Evolutionary conservation across 1,139 yeast species (phyloP).

Genomic region (Arxiozyma slooffiae): DNA sequence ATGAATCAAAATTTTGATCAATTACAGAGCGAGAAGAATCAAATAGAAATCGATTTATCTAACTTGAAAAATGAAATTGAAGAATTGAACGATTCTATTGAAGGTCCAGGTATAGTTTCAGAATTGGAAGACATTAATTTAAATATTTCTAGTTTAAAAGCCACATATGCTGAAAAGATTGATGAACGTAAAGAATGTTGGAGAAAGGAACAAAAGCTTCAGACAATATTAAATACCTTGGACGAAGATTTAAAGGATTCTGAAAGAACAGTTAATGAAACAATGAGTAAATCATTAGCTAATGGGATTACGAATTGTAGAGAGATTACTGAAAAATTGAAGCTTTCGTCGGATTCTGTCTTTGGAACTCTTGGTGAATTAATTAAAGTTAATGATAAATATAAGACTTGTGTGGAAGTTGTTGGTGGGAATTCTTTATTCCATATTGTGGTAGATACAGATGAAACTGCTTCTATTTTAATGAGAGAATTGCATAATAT

Average conservation of each 20-base stretch:
- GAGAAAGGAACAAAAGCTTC: slow-evolving; percentile 67
- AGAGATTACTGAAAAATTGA: slow-evolving; percentile 46
- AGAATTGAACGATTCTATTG: slow-evolving; percentile 34
- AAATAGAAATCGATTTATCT: slow-evolving; percentile 15
- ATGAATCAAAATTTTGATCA: slow-evolving; percentile 5
- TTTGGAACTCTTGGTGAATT: slow-evolving; percentile 82
- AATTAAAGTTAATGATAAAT: slow-evolving; percentile 70
- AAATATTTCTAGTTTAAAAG: slow-evolving; percentile 32
- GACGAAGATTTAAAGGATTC: slow-evolving; percentile 48
- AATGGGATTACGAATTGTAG: slow-evolving; percentile 62
- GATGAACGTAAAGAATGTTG: slow-evolving; percentile 67
- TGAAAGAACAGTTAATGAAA: slow-evolving; percentile 51
- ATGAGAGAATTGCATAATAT: slow-evolving; percentile 70
- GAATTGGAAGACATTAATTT: slow-evolving; percentile 28
- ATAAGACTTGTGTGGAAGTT: slow-evolving; percentile 77
- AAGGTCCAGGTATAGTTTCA: slow-evolving; percentile 30
- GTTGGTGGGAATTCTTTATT: slow-evolving; percentile 81
- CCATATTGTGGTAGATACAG: slow-evolving; percentile 83
- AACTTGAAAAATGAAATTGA: slow-evolving; percentile 25
- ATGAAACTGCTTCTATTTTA: slow-evolving; percentile 67
- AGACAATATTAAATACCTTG: slow-evolving; percentile 47
- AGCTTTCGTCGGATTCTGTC: slow-evolving; percentile 45
- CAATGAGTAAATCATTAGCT: slow-evolving; percentile 65
- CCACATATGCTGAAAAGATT: slow-evolving; percentile 37
- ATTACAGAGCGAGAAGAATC: slow-evolving; percentile 15